A percentile compares a stretch with the other conserved stretches of the same genome.
phyloP scores from a whole-genome alignment of 768 basidiomycete genomes.

The Sporobolomyces roseus region DNA sequence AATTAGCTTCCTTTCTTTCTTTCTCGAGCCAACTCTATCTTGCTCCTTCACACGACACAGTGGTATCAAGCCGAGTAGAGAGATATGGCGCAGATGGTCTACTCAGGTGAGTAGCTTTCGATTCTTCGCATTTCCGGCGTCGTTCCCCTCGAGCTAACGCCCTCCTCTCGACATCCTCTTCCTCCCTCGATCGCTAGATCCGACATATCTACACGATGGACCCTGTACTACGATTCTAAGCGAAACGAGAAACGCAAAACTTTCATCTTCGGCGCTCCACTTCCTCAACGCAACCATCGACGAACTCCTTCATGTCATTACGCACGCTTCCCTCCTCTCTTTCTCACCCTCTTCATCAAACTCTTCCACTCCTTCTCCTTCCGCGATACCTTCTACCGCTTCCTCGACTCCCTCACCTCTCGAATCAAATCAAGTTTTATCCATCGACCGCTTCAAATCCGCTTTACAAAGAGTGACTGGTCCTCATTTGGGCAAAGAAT shows the following conservation, averaged over 20 bases:
- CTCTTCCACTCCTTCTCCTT: no score
- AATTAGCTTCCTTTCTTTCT: neutral
- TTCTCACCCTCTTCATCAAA: no score
- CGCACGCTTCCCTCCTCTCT: no score
- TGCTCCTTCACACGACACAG: no score
- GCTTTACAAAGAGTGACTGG: constrained; percentile 72
- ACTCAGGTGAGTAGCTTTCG: constrained; percentile 1
- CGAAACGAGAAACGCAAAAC: no score
- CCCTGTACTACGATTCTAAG: no score
- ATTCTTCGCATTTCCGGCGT: neutral
- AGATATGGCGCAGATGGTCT: constrained; percentile 5
- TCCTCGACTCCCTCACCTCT: constrained; percentile 59
- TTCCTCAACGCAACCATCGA: neutral
- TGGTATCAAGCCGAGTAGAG: neutral
- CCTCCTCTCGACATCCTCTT: no score
- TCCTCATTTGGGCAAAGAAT: no score
- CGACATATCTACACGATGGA: neutral
- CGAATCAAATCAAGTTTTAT: constrained; percentile 74
- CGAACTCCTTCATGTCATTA: neutral
- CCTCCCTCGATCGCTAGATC: neutral
- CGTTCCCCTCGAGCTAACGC: neutral
- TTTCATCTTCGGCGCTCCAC: no score
- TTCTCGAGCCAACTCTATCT: neutral
- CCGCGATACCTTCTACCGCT: no score
- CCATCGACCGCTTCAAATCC: constrained; percentile 91